These are phyloP conservation scores for Angophora floribunda DNA, from an alignment of 345 rosid species.

Conservation along the genomic window DNA sequence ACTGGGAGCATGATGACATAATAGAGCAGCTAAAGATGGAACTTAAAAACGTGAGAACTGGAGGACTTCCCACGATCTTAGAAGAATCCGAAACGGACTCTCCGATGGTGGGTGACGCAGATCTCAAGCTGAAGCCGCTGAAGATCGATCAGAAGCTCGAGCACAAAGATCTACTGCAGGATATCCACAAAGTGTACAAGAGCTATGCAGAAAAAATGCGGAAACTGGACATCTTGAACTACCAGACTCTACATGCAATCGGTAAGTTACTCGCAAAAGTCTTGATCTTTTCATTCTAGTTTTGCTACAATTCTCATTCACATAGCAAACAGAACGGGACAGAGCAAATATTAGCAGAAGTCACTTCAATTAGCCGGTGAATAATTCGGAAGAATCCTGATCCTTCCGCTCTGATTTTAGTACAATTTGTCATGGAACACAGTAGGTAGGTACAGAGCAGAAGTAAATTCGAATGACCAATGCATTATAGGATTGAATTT, in stretches of 20 bases:
- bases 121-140: conserved; percentile 33
- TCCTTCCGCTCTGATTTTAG: background rate
- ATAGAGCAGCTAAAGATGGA: conserved; percentile 60
- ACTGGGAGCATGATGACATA: conserved; percentile 43
- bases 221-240: conserved; percentile 66
- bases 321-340: background rate
- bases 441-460: background rate
- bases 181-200: conserved; percentile 56
- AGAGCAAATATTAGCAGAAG: background rate
- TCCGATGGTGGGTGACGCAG: conserved; percentile 1
- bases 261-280: conserved; percentile 23
- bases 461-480: background rate
- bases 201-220: conserved; percentile 59
- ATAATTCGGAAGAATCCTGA: background rate
- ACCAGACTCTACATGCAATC: conserved; percentile 63
- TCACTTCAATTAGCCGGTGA: background rate
- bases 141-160: conserved; percentile 42
- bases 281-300: background rate
- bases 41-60: conserved; percentile 48
- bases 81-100: conserved; percentile 51
- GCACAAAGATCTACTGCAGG: conserved; percentile 32
- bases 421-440: background rate
- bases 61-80: conserved; percentile 70
- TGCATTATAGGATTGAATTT: background rate
- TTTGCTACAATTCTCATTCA: background rate